Evolutionary conservation across 2,329 filamentous ascomycete species (phyloP).

Genomic region (Grosmannia penicillata): DNA sequence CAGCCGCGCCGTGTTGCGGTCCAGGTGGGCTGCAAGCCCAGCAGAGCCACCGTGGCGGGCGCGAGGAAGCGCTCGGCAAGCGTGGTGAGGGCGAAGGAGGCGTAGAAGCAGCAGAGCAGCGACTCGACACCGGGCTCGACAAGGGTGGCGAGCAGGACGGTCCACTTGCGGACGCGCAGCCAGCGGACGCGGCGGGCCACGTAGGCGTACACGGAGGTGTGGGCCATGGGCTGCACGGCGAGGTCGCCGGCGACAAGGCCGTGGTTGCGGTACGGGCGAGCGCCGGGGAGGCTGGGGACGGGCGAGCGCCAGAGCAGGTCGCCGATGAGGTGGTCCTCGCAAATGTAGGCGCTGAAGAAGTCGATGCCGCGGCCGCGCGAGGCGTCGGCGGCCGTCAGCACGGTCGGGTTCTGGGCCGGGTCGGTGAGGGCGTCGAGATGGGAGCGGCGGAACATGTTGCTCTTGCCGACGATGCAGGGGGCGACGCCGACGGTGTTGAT

Average conservation of each 20-base stretch:
- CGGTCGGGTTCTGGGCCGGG: conserved; percentile 25
- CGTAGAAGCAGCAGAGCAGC: conserved; percentile 67
- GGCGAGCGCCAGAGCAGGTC: conserved; percentile 73
- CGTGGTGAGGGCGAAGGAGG: conserved; percentile 65
- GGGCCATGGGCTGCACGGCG: conserved; percentile 76
- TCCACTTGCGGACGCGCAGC: conserved; percentile 89
- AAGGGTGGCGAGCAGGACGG: conserved; percentile 73
- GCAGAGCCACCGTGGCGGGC: conserved; percentile 32
- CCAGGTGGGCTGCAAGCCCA: conserved; percentile 49
- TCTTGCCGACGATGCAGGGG: conserved; percentile 91
- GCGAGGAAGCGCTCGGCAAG: conserved; percentile 32
- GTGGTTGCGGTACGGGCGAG: conserved; percentile 69
- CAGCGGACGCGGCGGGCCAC: conserved; percentile 71
- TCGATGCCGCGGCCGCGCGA: conserved; percentile 56
- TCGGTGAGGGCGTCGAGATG: conserved; percentile 66
- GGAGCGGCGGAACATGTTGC: conserved; percentile 92
- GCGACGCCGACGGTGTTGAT: conserved; percentile 89
- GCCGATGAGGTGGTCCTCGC: conserved; percentile 92
- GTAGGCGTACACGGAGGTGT: conserved; percentile 66
- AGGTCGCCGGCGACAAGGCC: conserved; percentile 73
- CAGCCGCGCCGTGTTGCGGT: conserved; percentile 48
- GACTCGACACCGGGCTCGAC: conserved; percentile 89
- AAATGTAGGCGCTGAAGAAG: conserved; percentile 90
- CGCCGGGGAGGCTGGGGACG: conserved; percentile 41
- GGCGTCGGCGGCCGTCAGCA: conserved; percentile 22